These are phyloP conservation scores for Phytophthora colocasiae DNA, from an alignment of 352 stramenopile genomes.

Conservation along the genomic window DNA sequence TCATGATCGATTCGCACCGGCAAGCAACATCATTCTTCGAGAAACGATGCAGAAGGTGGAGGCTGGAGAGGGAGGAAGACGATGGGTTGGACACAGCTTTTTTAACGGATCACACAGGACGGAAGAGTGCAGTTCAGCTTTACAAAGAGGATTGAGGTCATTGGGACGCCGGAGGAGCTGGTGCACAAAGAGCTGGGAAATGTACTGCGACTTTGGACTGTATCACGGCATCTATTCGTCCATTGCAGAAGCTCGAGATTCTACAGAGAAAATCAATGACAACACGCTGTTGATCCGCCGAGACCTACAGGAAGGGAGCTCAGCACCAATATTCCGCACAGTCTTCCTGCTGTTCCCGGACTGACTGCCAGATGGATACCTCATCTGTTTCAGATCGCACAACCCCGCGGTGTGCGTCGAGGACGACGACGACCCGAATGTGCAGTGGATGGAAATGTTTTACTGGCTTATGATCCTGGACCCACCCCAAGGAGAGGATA, in stretches of 20 bases:
- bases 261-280: slow-evolving; percentile 79
- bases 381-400: slow-evolving; percentile 79
- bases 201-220: slow-evolving; percentile 81
- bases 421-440: slow-evolving; percentile 65
- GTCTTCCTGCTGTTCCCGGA: slow-evolving; percentile 80
- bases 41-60: slow-evolving; percentile 51
- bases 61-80: slow-evolving; percentile 53
- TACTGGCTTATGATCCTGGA: slow-evolving; percentile 81
- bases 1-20: slow-evolving; percentile 78
- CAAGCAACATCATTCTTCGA: slow-evolving; percentile 80
- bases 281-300: slow-evolving; percentile 79
- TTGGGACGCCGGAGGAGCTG: slow-evolving; percentile 69
- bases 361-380: slow-evolving; percentile 57
- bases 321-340: slow-evolving; percentile 74
- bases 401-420: slow-evolving; percentile 63
- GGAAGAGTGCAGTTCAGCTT: slow-evolving; percentile 84
- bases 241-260: slow-evolving; percentile 82
- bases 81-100: slow-evolving; percentile 82
- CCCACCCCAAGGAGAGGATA: slow-evolving; percentile 30
- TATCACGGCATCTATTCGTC: slow-evolving; percentile 83
- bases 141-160: slow-evolving; percentile 70
- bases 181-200: slow-evolving; percentile 81
- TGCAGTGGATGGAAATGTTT: slow-evolving; percentile 86
- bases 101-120: slow-evolving; percentile 68
- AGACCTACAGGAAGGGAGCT: slow-evolving; percentile 69